Percentiles rank a stretch among this genome's conserved stretches.
phyloP scores from a whole-genome alignment of 2,329 filamentous ascomycete species.

The Decorospora gaudefroyi region DNA sequence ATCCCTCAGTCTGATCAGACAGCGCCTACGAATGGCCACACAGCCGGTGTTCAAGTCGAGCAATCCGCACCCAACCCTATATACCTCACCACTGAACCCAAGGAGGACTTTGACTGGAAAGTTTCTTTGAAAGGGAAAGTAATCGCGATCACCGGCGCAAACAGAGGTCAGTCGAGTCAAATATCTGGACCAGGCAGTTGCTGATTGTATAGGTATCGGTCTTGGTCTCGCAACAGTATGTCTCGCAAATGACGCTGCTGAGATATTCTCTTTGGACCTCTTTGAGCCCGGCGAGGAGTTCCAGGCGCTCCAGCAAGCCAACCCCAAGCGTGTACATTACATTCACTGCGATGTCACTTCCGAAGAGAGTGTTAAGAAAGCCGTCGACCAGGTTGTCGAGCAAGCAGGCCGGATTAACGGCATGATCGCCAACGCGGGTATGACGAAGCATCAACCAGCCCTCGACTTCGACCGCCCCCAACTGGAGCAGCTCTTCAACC shows the following conservation, averaged over 20 bases:
- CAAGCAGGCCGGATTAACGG: constrained; percentile 56
- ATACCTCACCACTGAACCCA: constrained; percentile 51
- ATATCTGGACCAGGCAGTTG: constrained; percentile 27
- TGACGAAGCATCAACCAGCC: constrained; percentile 58
- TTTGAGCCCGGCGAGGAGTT: constrained; percentile 55
- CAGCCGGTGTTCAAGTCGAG: constrained; percentile 23
- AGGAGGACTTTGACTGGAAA: constrained; percentile 53
- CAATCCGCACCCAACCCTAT: constrained; percentile 38
- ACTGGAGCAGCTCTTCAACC: constrained; percentile 53
- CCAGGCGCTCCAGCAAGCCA: constrained; percentile 47
- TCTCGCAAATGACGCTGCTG: constrained; percentile 53
- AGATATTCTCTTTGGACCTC: constrained; percentile 57
- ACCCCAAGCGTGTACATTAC: constrained; percentile 52
- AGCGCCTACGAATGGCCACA: constrained; percentile 21
- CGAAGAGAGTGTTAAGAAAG: constrained; percentile 52
- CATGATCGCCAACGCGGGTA: constrained; percentile 58
- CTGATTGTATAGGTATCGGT: constrained; percentile 29
- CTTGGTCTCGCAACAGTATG: constrained; percentile 55
- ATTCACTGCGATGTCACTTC: constrained; percentile 56
- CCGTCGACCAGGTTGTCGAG: constrained; percentile 54
- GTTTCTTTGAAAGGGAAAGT: constrained; percentile 53
- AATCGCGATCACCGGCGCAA: constrained; percentile 34
- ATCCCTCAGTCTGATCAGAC: constrained; percentile 22
- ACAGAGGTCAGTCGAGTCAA: constrained; percentile 23
- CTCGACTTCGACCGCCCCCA: constrained; percentile 57